A percentile compares a stretch with the other conserved stretches of the same genome.
Conservation (phyloP, 371 early-diverging fungal species). For the Mortierella sp. region DNA sequence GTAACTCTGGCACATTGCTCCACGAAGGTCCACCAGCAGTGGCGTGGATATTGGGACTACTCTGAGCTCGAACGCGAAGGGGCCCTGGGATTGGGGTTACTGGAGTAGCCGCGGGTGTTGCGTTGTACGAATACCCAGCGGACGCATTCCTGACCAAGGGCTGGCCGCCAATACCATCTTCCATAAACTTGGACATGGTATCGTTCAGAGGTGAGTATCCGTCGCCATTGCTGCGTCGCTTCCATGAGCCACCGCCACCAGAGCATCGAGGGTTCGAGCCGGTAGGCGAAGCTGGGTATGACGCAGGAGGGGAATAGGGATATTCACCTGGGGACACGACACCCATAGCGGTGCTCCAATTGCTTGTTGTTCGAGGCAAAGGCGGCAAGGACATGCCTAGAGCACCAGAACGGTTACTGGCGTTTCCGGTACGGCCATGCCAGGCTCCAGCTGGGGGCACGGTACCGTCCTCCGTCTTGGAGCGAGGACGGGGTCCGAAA, state of each 20-base stretch:
- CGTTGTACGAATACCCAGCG: slow-evolving; percentile 47
- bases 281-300: slow-evolving; percentile 74
- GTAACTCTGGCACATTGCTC: slow-evolving; percentile 46
- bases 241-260: slow-evolving; percentile 54
- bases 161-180: slow-evolving; percentile 31
- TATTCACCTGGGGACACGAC: slow-evolving; percentile 59
- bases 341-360: slow-evolving; percentile 49
- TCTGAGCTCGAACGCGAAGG: slow-evolving; percentile 72
- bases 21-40: slow-evolving; percentile 36
- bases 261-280: slow-evolving; percentile 61
- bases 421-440: slow-evolving; percentile 18
- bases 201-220: slow-evolving; percentile 59
- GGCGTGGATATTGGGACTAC: slow-evolving; percentile 75
- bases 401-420: slow-evolving; percentile 10
- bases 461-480: slow-evolving; percentile 43
- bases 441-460: slow-evolving; percentile 8
- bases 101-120: slow-evolving; percentile 32
- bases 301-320: slow-evolving; percentile 73
- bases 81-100: slow-evolving; percentile 50
- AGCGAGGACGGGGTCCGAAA: slow-evolving; percentile 28
- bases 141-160: slow-evolving; percentile 52
- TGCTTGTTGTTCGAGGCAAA: slow-evolving; percentile 60
- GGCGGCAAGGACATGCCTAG: slow-evolving; percentile 64
- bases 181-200: slow-evolving; percentile 60
- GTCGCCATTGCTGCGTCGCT: slow-evolving; percentile 58